These are phyloP conservation scores for Saccharomyces hybrid DNA, from an alignment of 1,139 yeast species.

Conservation along the genomic window DNA sequence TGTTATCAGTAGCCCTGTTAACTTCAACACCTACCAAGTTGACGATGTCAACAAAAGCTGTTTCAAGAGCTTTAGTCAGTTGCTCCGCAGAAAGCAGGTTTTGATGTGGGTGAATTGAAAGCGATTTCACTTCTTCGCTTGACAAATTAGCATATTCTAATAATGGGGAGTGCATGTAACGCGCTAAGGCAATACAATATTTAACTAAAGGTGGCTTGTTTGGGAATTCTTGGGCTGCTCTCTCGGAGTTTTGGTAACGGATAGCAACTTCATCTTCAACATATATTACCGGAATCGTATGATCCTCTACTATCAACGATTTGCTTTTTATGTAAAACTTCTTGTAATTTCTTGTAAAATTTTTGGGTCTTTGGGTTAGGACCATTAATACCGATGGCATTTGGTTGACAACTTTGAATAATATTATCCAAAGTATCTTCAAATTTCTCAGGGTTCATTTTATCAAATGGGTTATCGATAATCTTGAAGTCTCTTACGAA, in stretches of 20 bases:
- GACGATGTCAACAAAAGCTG: constrained; percentile 82
- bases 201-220: constrained; percentile 77
- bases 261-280: constrained; percentile 93
- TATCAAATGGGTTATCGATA: constrained; percentile 53
- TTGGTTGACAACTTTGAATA: constrained; percentile 54
- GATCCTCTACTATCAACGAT: constrained; percentile 46
- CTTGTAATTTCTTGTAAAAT: constrained; percentile 49
- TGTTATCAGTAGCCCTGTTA: constrained; percentile 70
- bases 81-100: constrained; percentile 56
- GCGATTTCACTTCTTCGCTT: constrained; percentile 54
- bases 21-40: constrained; percentile 90
- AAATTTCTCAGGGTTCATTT: constrained; percentile 42
- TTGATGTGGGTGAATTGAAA: constrained; percentile 73
- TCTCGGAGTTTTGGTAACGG: constrained; percentile 70
- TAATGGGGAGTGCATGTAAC: constrained; percentile 85
- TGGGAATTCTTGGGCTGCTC: constrained; percentile 73
- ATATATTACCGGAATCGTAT: constrained; percentile 49
- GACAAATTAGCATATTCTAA: constrained; percentile 80
- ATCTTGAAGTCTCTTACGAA: constrained; percentile 71
- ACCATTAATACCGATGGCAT: constrained; percentile 86
- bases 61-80: constrained; percentile 60
- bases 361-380: constrained; percentile 66
- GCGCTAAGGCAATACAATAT: constrained; percentile 82
- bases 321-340: constrained; percentile 50
- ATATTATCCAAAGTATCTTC: constrained; percentile 52